Base-by-base conservation (phyloP, 768 basidiomycete genomes). In the Tricholoma bakamatsutake region DNA sequence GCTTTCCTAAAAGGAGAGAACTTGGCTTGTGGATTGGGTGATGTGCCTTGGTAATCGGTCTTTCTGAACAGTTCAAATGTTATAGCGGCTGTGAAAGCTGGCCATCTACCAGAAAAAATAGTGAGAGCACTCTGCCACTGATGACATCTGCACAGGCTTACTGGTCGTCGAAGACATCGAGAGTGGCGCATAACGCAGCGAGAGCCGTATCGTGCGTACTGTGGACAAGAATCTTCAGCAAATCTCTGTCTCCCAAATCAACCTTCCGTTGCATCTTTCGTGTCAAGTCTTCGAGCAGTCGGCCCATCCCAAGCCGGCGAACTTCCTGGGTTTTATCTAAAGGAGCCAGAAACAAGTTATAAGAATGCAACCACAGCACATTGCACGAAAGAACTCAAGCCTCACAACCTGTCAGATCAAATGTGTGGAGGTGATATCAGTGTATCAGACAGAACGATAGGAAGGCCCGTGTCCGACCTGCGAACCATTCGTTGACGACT, bases 401-500 rank as follows among this genome's bases (percentile, higher is more conserved):
- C 64, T 65, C 54, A 80, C 78, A 80, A 69, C 78, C 78, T 78
- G 40, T 34, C 3, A 59, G n/a, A 52, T 45, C 28, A 45, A 56
- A 48, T 48, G 15, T 40, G 33, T 42, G 3, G 21, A 24, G 5
- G 58, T 40, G 49, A 59, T 62, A 34, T 59, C 27, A 54, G 54
- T n/a, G 17, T 53, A 33, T 52, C 15, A 24, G 4, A 11, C 12
- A 27, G 35, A 52, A 18, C 30, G 50, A 8, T 12, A 39, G 6
- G 40, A 45, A 34, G 21, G 13, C 21, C 3, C 3, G 2, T 34
- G 66, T 18, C 70, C 24, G 60, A 74, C 85, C 82, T 72, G 80
- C 76, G 66, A 87, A 93, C 89, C 90, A 92, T 67, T 93, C 90
- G 48, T 77, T 79, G 24, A 87, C 80, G 3, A 89, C 83, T 17